phyloP scores from a whole-genome alignment of 257 asterid genomes.

The Osmanthus fragrans region DNA sequence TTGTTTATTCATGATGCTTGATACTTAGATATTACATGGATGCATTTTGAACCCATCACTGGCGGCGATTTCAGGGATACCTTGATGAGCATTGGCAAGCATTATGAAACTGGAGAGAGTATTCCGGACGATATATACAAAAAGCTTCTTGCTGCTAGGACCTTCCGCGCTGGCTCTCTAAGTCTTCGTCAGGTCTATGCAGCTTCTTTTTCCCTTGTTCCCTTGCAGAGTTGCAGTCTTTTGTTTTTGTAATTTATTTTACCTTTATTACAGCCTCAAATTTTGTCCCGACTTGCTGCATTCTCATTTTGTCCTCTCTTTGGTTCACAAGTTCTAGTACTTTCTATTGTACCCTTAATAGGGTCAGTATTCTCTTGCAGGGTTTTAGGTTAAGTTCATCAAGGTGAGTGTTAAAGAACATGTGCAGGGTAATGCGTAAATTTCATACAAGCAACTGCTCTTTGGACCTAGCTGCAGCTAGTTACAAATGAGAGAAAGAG shows the following conservation, averaged over 20 bases:
- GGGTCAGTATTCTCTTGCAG: not conserved
- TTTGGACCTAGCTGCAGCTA: not conserved
- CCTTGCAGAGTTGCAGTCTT: not conserved
- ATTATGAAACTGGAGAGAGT: conserved; percentile 88
- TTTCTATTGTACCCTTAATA: too few species aligned
- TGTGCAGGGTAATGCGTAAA: not conserved
- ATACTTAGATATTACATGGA: not conserved
- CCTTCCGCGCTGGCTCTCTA: conserved; percentile 88
- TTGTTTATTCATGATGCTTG: not conserved
- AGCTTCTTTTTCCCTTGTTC: not conserved
- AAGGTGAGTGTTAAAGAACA: not conserved
- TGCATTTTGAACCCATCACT: not conserved
- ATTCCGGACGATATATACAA: conserved; percentile 86
- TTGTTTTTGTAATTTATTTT: not conserved
- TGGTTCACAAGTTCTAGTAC: not conserved
- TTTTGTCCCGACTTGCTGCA: not conserved
- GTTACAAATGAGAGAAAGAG: not conserved
- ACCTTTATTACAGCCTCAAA: not conserved
- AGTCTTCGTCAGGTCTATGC: conserved; percentile 90
- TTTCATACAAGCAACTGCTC: not conserved
- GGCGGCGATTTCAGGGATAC: conserved; percentile 66
- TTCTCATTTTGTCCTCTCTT: not conserved
- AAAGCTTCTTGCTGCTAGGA: conserved; percentile 98
- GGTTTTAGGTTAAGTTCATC: not conserved
- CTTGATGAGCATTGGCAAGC: conserved; percentile 94